Evolutionary conservation across 768 basidiomycete species (phyloP).

Genomic region (Serendipita vermifera): DNA sequence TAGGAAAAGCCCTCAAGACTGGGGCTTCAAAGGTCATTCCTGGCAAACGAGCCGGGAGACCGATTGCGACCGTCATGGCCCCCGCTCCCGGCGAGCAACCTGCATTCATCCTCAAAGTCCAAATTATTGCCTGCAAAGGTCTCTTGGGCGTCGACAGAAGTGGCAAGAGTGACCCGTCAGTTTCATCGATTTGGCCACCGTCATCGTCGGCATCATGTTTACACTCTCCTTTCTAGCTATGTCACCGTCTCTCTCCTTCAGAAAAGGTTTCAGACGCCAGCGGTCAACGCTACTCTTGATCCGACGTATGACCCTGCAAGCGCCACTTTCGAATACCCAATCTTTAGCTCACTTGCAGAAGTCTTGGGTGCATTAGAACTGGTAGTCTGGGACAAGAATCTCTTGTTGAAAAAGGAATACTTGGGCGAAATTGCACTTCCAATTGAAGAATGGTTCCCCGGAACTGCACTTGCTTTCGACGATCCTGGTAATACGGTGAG

Average conservation of each 20-base stretch:
- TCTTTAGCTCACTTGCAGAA: slow-evolving; percentile 65
- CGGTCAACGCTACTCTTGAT: slow-evolving; percentile 55
- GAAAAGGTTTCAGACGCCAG: slow-evolving; percentile 56
- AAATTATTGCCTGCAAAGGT: slow-evolving; percentile 50
- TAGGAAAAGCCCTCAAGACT: slow-evolving; percentile 11
- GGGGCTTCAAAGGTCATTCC: slow-evolving; percentile 10
- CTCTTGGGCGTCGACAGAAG: slow-evolving; percentile 52
- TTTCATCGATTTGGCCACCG: slow-evolving; percentile 15
- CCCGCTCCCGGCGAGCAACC: slow-evolving; percentile 44
- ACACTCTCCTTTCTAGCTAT: slow-evolving; percentile 33
- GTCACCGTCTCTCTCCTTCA: slow-evolving; percentile 52
- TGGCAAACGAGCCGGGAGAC: background rate
- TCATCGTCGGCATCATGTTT: slow-evolving; percentile 1
- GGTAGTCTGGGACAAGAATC: slow-evolving; percentile 89
- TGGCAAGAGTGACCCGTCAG: slow-evolving; percentile 68
- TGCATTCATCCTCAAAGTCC: slow-evolving; percentile 51
- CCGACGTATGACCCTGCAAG: slow-evolving; percentile 54
- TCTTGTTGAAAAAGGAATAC: slow-evolving; percentile 75
- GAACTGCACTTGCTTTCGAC: slow-evolving; percentile 39
- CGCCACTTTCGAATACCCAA: slow-evolving; percentile 81
- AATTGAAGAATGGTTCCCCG: slow-evolving; percentile 71
- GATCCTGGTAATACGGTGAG: slow-evolving; percentile 57
- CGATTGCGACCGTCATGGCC: background rate
- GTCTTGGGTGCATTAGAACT: slow-evolving; percentile 64
- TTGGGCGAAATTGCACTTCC: slow-evolving; percentile 74